Evolutionary conservation across 1,139 yeast species (phyloP), one percentile per base, ranked within the genome.

Genomic region (Geotrichum citri-aurantii): DNA sequence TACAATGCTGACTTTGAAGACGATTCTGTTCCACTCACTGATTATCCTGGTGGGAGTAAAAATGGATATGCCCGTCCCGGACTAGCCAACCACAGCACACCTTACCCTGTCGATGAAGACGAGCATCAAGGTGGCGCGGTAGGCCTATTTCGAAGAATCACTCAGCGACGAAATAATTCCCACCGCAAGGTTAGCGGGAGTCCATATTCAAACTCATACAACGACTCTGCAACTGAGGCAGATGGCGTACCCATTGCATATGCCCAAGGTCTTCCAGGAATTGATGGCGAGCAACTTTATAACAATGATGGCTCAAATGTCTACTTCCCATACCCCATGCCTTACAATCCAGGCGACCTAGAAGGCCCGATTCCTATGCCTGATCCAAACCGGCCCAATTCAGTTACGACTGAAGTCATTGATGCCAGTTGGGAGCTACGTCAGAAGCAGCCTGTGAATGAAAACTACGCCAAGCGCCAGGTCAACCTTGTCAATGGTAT

Each of bases 401-500:
- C 49, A 17, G 46, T 37, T 2, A 44, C 40, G 23, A 52, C 54
- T 26, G 59, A 54, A n/a, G 62, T 59, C 19, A 59, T 65, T 24
- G 54, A 62, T 33, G 69, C 66, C 47, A 54, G 59, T 24, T 59
- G 60, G 23, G 50, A 54, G 3, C 51, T 62, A 29, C 61, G 61
- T 42, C 60, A 61, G 29, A 74, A 77, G 81, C 74, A 72, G 69
- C 76, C 66, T 69, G 76, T 73, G 69, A 74, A 69, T 27, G 72
- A 62, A 83, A 85, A 65, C 79, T 88, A 47, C 85, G 89, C 66
- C 90, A 83, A 81, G 63, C 78, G 80, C 65, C 90, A 74, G 83
- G 85, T 84, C 61, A 79, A 77, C 65, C 75, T 86, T 68, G 84
- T 84, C 59, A 79, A 85, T 65, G 92, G 92, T 54, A 82, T 86